These are phyloP conservation scores for Melocanna baccifera DNA, from an alignment of 176 grass and related monocot species.

Conservation along the genomic window DNA sequence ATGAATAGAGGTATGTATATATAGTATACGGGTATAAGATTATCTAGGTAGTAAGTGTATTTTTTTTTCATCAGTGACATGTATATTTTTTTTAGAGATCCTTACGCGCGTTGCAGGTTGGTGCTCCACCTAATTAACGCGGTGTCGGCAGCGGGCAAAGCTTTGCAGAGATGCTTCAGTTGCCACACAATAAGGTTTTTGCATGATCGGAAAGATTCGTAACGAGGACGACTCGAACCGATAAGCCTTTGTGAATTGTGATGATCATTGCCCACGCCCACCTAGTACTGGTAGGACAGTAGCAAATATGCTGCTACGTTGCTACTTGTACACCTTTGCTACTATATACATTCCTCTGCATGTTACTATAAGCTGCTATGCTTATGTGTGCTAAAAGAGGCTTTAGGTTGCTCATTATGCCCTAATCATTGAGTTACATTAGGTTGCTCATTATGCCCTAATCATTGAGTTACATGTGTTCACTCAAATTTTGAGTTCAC, in stretches of 20 bases:
- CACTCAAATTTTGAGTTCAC: no score
- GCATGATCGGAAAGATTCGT: constrained; percentile 65
- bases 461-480: no score
- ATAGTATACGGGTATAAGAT: no score
- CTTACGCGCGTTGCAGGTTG: background rate
- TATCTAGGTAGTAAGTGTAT: no score
- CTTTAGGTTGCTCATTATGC: background rate
- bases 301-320: background rate
- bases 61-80: no score
- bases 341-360: constrained; percentile 8
- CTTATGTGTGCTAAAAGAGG: constrained; percentile 1
- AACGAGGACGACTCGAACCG: constrained; percentile 54
- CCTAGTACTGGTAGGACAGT: background rate
- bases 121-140: constrained; percentile 50
- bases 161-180: constrained; percentile 56
- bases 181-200: constrained; percentile 45
- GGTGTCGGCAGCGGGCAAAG: constrained; percentile 42
- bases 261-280: constrained; percentile 36
- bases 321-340: background rate
- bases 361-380: constrained; percentile 3
- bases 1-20: no score
- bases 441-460: no score
- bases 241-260: constrained; percentile 15
- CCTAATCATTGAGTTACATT: background rate
- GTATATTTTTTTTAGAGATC: no score